phyloP scores from a whole-genome alignment of 2,329 filamentous ascomycete genomes.

The Pseudogymnoascus verrucosus region DNA sequence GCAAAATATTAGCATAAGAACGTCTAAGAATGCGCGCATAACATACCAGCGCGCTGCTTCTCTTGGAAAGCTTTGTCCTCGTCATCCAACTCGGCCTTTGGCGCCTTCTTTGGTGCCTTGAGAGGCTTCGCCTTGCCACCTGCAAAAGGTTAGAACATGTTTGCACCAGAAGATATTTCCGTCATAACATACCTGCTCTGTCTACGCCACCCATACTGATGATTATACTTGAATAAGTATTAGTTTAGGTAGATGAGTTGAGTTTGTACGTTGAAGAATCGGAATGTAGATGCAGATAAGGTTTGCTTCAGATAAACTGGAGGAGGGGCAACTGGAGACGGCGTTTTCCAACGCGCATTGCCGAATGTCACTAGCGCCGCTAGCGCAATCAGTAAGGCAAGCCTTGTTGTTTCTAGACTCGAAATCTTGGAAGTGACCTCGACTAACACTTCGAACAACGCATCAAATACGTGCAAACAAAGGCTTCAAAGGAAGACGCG shows the following conservation, averaged over 20 bases:
- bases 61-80: constrained; percentile 75
- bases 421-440: constrained; percentile 5
- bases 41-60: constrained; percentile 77
- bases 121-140: constrained; percentile 77
- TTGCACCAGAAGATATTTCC: constrained; percentile 11
- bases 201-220: constrained; percentile 56
- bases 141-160: constrained; percentile 29
- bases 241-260: constrained; percentile 5
- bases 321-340: constrained; percentile 6
- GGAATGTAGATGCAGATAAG: constrained; percentile 6
- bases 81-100: constrained; percentile 71
- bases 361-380: not conserved
- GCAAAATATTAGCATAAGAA: constrained; percentile 12
- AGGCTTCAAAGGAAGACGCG: not conserved
- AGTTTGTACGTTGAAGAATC: constrained; percentile 5
- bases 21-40: not conserved
- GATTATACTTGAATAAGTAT: constrained; percentile 2
- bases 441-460: not conserved
- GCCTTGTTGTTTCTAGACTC: constrained; percentile 1
- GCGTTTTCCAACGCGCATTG: constrained; percentile 5
- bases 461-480: not conserved
- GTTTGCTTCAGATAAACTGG: constrained; percentile 9
- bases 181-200: constrained; percentile 50
- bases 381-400: constrained; percentile 1
- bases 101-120: constrained; percentile 80